phyloP scores from a whole-genome alignment of 2,329 filamentous ascomycete species.

The Fusarium temperatum region DNA sequence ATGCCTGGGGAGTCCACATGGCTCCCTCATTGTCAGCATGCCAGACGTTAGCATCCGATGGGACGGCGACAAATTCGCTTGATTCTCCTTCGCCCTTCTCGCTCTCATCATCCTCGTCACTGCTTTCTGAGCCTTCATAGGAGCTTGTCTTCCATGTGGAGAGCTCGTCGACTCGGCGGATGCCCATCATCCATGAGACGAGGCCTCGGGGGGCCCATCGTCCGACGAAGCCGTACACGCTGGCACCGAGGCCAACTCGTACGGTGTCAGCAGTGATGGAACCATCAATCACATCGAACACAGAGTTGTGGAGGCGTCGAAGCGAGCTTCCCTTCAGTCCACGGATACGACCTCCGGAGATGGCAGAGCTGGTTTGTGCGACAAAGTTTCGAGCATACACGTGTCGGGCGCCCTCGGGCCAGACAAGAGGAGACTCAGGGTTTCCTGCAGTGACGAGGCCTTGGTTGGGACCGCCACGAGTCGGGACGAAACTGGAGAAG shows the following conservation, averaged over 20 bases:
- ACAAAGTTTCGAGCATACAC: conserved; percentile 72
- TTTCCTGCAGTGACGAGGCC: conserved; percentile 54
- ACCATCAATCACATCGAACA: conserved; percentile 87
- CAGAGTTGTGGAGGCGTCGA: conserved; percentile 81
- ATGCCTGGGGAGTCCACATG: conserved; percentile 53
- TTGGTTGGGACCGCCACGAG: conserved; percentile 48
- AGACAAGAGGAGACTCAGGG: conserved; percentile 62
- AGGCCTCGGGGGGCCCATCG: conserved; percentile 79
- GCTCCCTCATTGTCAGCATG: conserved; percentile 53
- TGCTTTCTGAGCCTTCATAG: conserved; percentile 49
- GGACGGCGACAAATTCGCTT: conserved; percentile 63
- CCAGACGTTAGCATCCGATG: conserved; percentile 53
- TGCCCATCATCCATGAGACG: conserved; percentile 94
- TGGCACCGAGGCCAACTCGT: conserved; percentile 84
- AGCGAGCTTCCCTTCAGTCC: conserved; percentile 75
- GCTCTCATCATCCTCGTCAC: conserved; percentile 50
- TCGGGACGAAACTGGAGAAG: conserved; percentile 71
- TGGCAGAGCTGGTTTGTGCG: conserved; percentile 62
- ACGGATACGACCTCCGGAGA: conserved; percentile 65
- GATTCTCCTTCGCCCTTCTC: conserved; percentile 42
- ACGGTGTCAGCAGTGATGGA: conserved; percentile 69
- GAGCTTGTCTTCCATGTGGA: conserved; percentile 61
- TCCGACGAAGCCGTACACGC: conserved; percentile 86
- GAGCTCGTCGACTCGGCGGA: conserved; percentile 69
- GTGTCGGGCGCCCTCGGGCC: conserved; percentile 68